A percentile compares a stretch with the other conserved stretches of the same genome.
These are phyloP conservation scores for Fusarium foetens DNA, from an alignment of 2,329 filamentous ascomycete species.

Conservation along the genomic window DNA sequence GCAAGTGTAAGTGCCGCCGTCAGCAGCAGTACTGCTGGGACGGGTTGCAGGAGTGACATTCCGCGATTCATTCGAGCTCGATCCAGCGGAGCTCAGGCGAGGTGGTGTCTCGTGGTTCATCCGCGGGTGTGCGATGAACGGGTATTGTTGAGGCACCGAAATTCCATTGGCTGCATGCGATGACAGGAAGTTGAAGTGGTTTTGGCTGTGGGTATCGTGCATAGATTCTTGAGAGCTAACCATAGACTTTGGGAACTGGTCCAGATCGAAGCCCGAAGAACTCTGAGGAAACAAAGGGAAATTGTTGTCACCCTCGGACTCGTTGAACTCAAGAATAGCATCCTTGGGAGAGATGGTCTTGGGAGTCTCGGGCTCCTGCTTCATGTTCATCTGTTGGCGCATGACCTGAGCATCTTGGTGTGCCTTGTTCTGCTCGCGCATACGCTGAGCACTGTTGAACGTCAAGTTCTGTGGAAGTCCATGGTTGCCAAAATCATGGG, in stretches of 20 bases:
- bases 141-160: conserved; percentile 62
- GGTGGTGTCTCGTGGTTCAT: conserved; percentile 50
- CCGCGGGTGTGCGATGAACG: conserved; percentile 56
- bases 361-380: conserved; percentile 61
- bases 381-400: conserved; percentile 54
- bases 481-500: conserved; percentile 54
- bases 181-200: conserved; percentile 47
- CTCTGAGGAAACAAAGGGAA: conserved; percentile 78
- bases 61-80: conserved; percentile 49
- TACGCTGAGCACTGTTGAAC: conserved; percentile 66
- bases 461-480: conserved; percentile 34
- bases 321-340: conserved; percentile 85
- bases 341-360: conserved; percentile 97
- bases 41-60: conserved; percentile 51
- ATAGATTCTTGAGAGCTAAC: conserved; percentile 31
- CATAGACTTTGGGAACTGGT: conserved; percentile 52
- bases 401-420: conserved; percentile 65
- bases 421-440: conserved; percentile 70
- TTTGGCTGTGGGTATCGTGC: conserved; percentile 34
- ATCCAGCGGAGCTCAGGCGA: conserved; percentile 57
- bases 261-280: conserved; percentile 58
- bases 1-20: conserved; percentile 93
- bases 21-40: conserved; percentile 73
- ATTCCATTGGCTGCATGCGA: conserved; percentile 53
- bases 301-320: conserved; percentile 74